Conservation (phyloP, 441 rosid genomes). For the Sinapis alba region DNA sequence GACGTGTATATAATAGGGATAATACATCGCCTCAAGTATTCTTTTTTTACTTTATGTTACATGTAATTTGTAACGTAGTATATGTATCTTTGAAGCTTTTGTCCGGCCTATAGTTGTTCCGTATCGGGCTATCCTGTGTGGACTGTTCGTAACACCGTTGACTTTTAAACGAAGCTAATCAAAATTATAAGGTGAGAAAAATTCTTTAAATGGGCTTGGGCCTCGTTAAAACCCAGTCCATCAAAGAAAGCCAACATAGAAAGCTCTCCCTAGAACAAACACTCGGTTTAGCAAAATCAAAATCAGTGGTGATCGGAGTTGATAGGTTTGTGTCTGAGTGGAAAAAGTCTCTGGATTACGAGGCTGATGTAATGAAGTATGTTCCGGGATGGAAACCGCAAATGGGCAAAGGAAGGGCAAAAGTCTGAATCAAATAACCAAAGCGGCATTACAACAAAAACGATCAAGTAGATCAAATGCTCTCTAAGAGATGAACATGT, state of each 20-base stretch:
- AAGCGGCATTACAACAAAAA: conserved; percentile 83
- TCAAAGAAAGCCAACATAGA: neutral
- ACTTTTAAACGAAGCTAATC: too few relatives aligned
- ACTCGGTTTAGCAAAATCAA: too few relatives aligned
- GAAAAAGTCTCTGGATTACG: conserved; percentile 88
- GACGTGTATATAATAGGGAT: too few relatives aligned
- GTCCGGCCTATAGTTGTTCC: too few relatives aligned
- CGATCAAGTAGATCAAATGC: conserved; percentile 74
- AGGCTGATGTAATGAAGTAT: conserved; percentile 93
- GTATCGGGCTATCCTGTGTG: too few relatives aligned
- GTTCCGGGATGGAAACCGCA: conserved; percentile 97
- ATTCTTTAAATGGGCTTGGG: neutral
- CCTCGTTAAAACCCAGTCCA: neutral
- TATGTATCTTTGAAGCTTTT: too few relatives aligned
- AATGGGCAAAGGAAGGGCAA: too few relatives aligned
- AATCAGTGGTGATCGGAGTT: neutral
- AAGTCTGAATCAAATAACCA: too few relatives aligned
- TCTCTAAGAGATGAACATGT: conserved; percentile 50
- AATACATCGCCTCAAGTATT: too few relatives aligned
- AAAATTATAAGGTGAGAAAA: too few relatives aligned
- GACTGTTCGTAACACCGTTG: conserved; percentile 49
- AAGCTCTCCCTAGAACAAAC: neutral
- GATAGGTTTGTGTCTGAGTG: conserved; percentile 82
- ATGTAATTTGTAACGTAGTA: too few relatives aligned
- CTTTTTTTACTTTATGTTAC: too few relatives aligned